phyloP scores from a whole-genome alignment of 129 eudicot genomes.

The Erigeron canadensis region DNA sequence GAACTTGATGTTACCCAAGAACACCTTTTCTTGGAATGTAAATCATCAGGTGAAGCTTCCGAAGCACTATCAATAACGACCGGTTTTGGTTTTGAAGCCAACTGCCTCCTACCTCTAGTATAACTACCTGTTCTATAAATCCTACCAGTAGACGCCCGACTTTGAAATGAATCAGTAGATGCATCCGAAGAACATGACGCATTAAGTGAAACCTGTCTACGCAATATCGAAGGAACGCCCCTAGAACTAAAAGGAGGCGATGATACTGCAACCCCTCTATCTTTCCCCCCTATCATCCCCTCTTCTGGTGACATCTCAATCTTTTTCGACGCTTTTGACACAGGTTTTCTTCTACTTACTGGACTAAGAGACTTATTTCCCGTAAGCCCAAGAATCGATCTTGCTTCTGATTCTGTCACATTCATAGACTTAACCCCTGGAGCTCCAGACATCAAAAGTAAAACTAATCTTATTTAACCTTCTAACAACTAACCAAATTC shows the following conservation, averaged over 20 bases:
- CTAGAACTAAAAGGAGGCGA: conserved; percentile 45
- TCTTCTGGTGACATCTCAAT: conserved; percentile 41
- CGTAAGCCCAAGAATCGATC: conserved; percentile 40
- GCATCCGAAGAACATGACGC: conserved; percentile 74
- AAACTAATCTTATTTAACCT: not conserved
- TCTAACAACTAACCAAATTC: not conserved
- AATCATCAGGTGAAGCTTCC: conserved; percentile 34
- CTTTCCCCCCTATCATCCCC: conserved; percentile 32
- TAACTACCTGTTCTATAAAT: conserved; percentile 42
- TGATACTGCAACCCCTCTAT: conserved; percentile 27
- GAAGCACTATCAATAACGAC: conserved; percentile 35
- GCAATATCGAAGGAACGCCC: conserved; percentile 48
- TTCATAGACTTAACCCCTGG: conserved; percentile 48
- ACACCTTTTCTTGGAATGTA: conserved; percentile 53
- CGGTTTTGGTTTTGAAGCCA: conserved; percentile 38
- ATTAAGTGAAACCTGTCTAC: conserved; percentile 43
- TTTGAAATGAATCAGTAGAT: conserved; percentile 58
- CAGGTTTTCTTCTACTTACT: conserved; percentile 22
- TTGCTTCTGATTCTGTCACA: conserved; percentile 47
- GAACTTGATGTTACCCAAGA: conserved; percentile 74
- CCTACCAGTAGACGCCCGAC: conserved; percentile 66
- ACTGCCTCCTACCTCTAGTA: conserved; percentile 37
- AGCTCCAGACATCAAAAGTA: conserved; percentile 47
- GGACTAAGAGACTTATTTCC: conserved; percentile 41
- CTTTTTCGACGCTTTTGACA: conserved; percentile 38